A percentile compares a stretch with the other conserved stretches of the same genome.
Evolutionary conservation across 495 filamentous ascomycete genomes (phyloP).

Genomic region (Talaromyces liani): DNA sequence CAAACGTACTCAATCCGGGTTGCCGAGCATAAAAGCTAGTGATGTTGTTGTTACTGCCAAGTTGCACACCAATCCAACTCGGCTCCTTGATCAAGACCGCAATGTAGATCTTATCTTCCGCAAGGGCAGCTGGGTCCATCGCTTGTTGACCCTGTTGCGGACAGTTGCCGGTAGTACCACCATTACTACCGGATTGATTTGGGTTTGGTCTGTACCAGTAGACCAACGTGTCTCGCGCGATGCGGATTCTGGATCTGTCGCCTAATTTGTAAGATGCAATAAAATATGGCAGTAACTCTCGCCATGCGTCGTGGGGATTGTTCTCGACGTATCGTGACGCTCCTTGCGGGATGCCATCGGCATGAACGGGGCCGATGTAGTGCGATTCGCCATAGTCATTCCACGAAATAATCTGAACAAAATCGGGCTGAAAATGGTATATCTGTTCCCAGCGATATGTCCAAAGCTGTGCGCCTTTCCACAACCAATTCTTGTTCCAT

Average conservation of each 20-base stretch:
- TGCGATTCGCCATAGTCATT: conserved; percentile 74
- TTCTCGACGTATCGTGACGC: conserved; percentile 41
- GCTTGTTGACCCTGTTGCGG: conserved; percentile 19
- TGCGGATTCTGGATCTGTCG: conserved; percentile 16
- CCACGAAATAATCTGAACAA: conserved; percentile 58
- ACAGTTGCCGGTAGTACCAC: conserved; percentile 33
- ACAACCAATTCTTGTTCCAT: conserved; percentile 69
- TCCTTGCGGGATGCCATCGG: conserved; percentile 40
- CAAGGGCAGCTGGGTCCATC: conserved; percentile 17
- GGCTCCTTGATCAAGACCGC: conserved; percentile 20
- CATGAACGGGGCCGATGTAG: conserved; percentile 57
- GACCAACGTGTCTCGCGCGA: conserved; percentile 39
- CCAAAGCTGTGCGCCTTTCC: conserved; percentile 65
- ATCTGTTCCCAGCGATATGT: conserved; percentile 66
- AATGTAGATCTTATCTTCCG: conserved; percentile 34
- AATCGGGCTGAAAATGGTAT: conserved; percentile 53
- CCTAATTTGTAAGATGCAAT: conserved; percentile 57
- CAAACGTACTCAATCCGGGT: conserved; percentile 46
- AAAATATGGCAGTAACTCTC: conserved; percentile 51
- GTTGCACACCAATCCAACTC: conserved; percentile 38
- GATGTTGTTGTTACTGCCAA: conserved; percentile 34
- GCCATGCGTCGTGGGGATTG: conserved; percentile 49
- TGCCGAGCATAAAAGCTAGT: conserved; percentile 29
- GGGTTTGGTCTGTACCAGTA: conserved; percentile 57
- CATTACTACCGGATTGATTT: conserved; percentile 21